Evolutionary conservation across 1,284 basidiomycete species (phyloP), one percentile per base, ranked within the genome.

Genomic region (Tausonia pullulans): DNA sequence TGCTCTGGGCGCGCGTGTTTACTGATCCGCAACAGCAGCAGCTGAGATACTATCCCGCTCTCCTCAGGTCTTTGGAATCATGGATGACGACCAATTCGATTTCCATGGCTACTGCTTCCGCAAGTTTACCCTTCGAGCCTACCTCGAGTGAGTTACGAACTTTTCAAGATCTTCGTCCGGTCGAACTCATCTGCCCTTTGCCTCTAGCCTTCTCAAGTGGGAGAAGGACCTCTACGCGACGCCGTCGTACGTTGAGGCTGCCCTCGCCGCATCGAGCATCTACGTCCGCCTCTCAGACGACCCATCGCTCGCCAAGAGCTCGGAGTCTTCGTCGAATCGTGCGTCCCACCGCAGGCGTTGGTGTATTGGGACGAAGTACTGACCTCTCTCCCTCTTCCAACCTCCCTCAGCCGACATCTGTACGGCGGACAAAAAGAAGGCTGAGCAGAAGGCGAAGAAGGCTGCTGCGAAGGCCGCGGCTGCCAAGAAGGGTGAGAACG

Each of bases 1-100:
- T 56, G 43, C 16, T 41, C 13, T n/a, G 3, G 39, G 5, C 39
- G 10, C 8, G 13, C 43, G 16, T 54, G 9, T 54, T 6, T 5
- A 13, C 69, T 16, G 51, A 40, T 57, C 27, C 16, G 57, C 7
- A 57, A 54, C n/a, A 39, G 10, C 56, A 7, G 8, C 5, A 3
- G n/a, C 16, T 59, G 48, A 41, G n/a, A 49, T 46, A 14, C 44
- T 5, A 55, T 46, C 9, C 14, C 51, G 68, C 9, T 16, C 11
- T 50, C 57, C 5, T 2, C 71, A 90, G 85, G 80, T 87, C 13
- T 97, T 96, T 75, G 83, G 87, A 64, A 88, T 90, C 64, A 84
- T 91, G 69, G 90, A 94, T 72, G 92, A 98, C 70, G 96, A 98
- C 74, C 94, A 98, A 77, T 95, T 90, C 72, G 96, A 99, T 76